Base-by-base conservation (phyloP, 306 rosid genomes). In the Cucurbita ficifolia region DNA sequence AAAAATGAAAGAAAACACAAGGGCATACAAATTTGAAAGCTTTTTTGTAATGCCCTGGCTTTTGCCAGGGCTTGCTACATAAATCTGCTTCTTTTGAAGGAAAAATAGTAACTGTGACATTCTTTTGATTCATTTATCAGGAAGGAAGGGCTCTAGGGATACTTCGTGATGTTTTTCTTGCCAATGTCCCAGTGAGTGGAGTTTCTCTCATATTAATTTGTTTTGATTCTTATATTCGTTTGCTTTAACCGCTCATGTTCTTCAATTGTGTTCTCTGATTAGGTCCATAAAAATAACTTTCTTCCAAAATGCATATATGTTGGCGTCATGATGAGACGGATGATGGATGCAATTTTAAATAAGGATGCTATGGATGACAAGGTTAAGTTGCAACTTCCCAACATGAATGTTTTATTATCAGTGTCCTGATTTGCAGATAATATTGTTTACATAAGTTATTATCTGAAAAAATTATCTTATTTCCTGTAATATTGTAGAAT, bases 331-430 rank as follows among this genome's bases (percentile, higher is more conserved):
- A 74, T 90, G 68, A 85, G 92, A 72, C 93, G 96, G 77, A 90
- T 93, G 82, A 75, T 93, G 96, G 98, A 93, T 81, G 96, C 98
- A 57, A 81, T 83, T 81, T 82, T 93, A 76, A 93, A 90, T 73
- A 86, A 90, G 84, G 96, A 93, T 87, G 81, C 97, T 10, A 84
- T 93, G 93, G 98, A 93, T 82, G 98, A 93, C 84, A 93, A 93
- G 97, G 97, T 92, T 80, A 74, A 75, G 33, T 22, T 61, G 76
- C 64, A 29, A 8, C 53, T 67, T 53, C 36, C 64, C 36, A 61
- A 50, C 29, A 22, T 4, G 36, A 7, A 6, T 72, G 9, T 22
- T 51, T 11, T 35, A 19, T 54, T 53, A 76, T 21, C 18, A 1
- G 48, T 39, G 48, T 61, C 48, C 65, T 33, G 8, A 29, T 42